These are phyloP conservation scores for Zymoseptoria tritici DNA, from an alignment of 2,329 filamentous ascomycete genomes.

Conservation along the genomic window DNA sequence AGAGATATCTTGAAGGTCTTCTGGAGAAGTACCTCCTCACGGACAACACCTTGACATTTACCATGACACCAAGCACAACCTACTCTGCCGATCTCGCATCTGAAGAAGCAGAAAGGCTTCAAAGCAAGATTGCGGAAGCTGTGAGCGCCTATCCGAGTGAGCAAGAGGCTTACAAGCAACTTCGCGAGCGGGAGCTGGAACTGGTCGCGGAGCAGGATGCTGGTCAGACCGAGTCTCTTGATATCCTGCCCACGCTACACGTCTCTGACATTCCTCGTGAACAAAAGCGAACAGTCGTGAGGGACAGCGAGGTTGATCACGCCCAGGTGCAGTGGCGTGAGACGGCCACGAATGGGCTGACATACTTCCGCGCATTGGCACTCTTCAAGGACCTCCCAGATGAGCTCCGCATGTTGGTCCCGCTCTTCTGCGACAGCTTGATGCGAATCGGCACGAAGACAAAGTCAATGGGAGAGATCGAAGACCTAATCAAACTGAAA, in stretches of 20 bases:
- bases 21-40: conserved; percentile 87
- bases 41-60: conserved; percentile 81
- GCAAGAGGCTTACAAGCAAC: conserved; percentile 60
- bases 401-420: conserved; percentile 75
- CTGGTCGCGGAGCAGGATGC: conserved; percentile 59
- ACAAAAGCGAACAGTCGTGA: conserved; percentile 65
- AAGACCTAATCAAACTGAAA: conserved; percentile 92
- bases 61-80: conserved; percentile 76
- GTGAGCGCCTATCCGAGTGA: conserved; percentile 62
- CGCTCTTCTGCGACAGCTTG: conserved; percentile 83
- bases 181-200: conserved; percentile 71
- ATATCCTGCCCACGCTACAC: conserved; percentile 78
- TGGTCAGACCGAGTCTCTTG: conserved; percentile 74
- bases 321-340: conserved; percentile 81
- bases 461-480: conserved; percentile 86
- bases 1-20: conserved; percentile 73
- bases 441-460: conserved; percentile 87
- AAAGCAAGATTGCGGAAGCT: conserved; percentile 63
- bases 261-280: conserved; percentile 81
- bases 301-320: conserved; percentile 50
- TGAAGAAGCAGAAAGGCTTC: conserved; percentile 71
- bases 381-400: conserved; percentile 70
- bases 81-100: conserved; percentile 66
- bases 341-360: conserved; percentile 88
- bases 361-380: conserved; percentile 89